A percentile compares a stretch with the other conserved stretches of the same genome.
Evolutionary conservation across 768 basidiomycete genomes (phyloP).

Genomic region (Mycena floridula): DNA sequence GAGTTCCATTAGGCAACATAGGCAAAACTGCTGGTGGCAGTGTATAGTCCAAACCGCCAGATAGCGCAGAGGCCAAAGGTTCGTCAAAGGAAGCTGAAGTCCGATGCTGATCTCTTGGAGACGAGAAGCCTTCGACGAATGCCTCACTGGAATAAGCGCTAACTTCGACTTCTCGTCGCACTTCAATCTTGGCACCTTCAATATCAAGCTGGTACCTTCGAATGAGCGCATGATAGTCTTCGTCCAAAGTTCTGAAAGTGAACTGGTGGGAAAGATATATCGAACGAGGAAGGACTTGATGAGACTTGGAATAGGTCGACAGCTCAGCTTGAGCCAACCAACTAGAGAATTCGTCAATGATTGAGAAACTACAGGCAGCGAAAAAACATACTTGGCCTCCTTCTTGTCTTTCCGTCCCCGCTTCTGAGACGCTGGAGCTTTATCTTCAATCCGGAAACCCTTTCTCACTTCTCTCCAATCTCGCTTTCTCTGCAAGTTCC

Average conservation of each 20-base stretch:
- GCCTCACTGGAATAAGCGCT: slow-evolving; percentile 44
- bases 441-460: too few species aligned
- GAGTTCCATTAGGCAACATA: slow-evolving; percentile 72
- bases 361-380: slow-evolving; percentile 2
- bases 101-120: slow-evolving; percentile 35
- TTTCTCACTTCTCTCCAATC: slow-evolving; percentile 51
- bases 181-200: slow-evolving; percentile 54
- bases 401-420: slow-evolving; percentile 5
- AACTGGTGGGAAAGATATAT: slow-evolving; percentile 87
- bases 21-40: slow-evolving; percentile 50
- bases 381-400: slow-evolving; percentile 29
- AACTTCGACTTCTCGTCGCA: slow-evolving; percentile 66
- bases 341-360: slow-evolving; percentile 32
- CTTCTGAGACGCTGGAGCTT: slow-evolving; percentile 1
- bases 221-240: slow-evolving; percentile 77
- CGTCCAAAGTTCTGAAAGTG: slow-evolving; percentile 67
- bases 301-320: slow-evolving; percentile 59
- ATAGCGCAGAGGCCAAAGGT: slow-evolving; percentile 69
- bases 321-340: slow-evolving; percentile 80
- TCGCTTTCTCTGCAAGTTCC: slow-evolving; percentile 48
- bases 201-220: slow-evolving; percentile 58
- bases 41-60: slow-evolving; percentile 50
- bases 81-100: slow-evolving; percentile 67
- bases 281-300: slow-evolving; percentile 58
- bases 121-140: slow-evolving; percentile 48